A percentile compares a stretch with the other conserved stretches of the same genome.
Conservation (phyloP, 2,329 filamentous ascomycete species). For the Trichoderma sp. region DNA sequence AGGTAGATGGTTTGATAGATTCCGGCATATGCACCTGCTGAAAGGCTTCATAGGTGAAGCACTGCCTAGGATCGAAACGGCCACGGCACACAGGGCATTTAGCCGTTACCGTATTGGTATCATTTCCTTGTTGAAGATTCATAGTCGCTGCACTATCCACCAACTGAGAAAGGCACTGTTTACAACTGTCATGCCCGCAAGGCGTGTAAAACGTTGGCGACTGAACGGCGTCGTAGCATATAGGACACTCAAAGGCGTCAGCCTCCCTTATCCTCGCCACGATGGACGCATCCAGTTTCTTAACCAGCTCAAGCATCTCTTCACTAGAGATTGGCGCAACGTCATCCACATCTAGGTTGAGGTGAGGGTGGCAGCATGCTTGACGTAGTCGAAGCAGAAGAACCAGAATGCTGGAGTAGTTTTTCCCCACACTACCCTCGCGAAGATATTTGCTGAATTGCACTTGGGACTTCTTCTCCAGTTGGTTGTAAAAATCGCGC, state of each 20-base stretch:
- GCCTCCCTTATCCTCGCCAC: slow-evolving; percentile 61
- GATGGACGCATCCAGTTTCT: slow-evolving; percentile 56
- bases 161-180: slow-evolving; percentile 71
- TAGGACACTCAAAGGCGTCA: slow-evolving; percentile 72
- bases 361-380: slow-evolving; percentile 47
- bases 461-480: slow-evolving; percentile 66
- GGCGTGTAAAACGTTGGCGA: slow-evolving; percentile 78
- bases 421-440: slow-evolving; percentile 63
- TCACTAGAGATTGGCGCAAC: slow-evolving; percentile 38
- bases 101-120: slow-evolving; percentile 44
- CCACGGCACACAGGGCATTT: slow-evolving; percentile 78
- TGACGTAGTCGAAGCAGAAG: slow-evolving; percentile 80
- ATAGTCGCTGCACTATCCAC: slow-evolving; percentile 57
- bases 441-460: slow-evolving; percentile 76
- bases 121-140: slow-evolving; percentile 59
- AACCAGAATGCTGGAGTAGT: slow-evolving; percentile 76
- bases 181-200: slow-evolving; percentile 78
- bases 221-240: slow-evolving; percentile 73
- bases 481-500: slow-evolving; percentile 70
- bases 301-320: slow-evolving; percentile 62
- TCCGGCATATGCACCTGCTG: slow-evolving; percentile 68
- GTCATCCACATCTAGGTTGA: slow-evolving; percentile 38
- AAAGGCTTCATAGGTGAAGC: slow-evolving; percentile 74
- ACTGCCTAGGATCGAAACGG: slow-evolving; percentile 61
- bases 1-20: slow-evolving; percentile 32